Base-by-base conservation (phyloP, 2,329 filamentous ascomycete genomes). In the Neonectria hederae region DNA sequence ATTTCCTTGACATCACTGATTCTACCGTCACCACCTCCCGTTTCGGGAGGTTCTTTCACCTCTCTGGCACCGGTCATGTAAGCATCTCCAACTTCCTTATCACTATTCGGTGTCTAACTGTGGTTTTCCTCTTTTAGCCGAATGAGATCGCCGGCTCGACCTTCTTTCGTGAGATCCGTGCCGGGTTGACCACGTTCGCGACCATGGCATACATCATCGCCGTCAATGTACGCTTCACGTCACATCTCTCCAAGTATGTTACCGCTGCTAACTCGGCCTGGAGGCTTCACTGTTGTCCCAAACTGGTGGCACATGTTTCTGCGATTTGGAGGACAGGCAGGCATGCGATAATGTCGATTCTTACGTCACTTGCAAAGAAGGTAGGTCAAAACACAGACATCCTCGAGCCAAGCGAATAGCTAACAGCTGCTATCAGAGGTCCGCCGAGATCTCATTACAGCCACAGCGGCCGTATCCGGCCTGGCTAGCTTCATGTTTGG, bases 131-230 rank as follows among this genome's bases (percentile, higher is more conserved):
- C 22, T 26, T 28, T 4, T 21, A 93, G 90, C 86, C 87, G 32
- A 84, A 89, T 53, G 89, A 91, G 74, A 88, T 93, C 53, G 85
- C 86, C 63, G 87, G 87, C 40, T 86, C 91, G 38, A 89, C 85
- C 64, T 94, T 95, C 77, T 89, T 92, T 67, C 91, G 88, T 22
- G 93, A 96, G 77, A 81, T 96, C 62, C 89, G 92, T 28, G 93
- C 92, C 30, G 93, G 92, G 1, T 77, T 95, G 58, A 93, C 93
- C 2, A 96, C 92, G 2, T 92, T 92, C 75, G 89, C 90, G 59
- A 91, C 90, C 3, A 93, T 94, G 92, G 90, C 92, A 14, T 95
- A 94, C 78, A 95, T 96, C 71, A 94, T 96, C 74, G 90, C 90
- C 9, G 89, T 90, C 67, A 90, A 90, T 71, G 87, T 87, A 68